Percentiles rank a stretch among this genome's conserved stretches.
Evolutionary conservation across 1,284 basidiomycete genomes (phyloP).

Genomic region (Ustilago esculenta): DNA sequence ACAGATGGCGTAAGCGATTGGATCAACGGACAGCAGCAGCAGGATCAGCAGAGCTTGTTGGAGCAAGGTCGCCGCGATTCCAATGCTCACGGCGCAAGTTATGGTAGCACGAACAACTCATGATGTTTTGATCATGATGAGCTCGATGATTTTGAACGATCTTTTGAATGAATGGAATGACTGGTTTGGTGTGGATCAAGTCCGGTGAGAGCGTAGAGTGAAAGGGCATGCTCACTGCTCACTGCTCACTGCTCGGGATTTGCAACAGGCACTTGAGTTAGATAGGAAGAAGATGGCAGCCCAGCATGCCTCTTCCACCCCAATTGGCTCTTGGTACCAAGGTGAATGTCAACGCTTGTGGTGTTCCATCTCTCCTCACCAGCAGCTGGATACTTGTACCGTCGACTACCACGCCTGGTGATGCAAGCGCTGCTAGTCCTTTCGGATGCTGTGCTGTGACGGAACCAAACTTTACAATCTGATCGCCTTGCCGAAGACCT

Average conservation of each 20-base stretch:
- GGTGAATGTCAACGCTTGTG: constrained; percentile 1
- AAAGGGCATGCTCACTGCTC: too few relatives aligned
- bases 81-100: background rate
- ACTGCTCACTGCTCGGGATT: too few relatives aligned
- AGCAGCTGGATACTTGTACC: constrained; percentile 18
- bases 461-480: constrained; percentile 33
- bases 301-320: constrained; percentile 54
- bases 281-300: constrained; percentile 36
- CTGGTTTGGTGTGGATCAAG: too few relatives aligned
- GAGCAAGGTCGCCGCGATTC: constrained; percentile 18
- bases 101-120: constrained; percentile 19
- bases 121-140: constrained; percentile 4
- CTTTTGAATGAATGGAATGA: too few relatives aligned
- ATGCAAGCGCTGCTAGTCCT: constrained; percentile 30
- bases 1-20: background rate
- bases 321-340: constrained; percentile 34
- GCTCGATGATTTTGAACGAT: background rate
- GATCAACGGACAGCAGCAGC: background rate
- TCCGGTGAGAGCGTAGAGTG: too few relatives aligned
- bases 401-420: constrained; percentile 35
- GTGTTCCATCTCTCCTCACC: constrained; percentile 2
- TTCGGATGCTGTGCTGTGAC: constrained; percentile 16
- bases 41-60: constrained; percentile 31
- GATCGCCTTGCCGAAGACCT: constrained; percentile 36
- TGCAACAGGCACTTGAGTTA: background rate